These are phyloP conservation scores for Urostyla sp. DNA, from an alignment of 73 alveolate genomes.

Conservation along the genomic window DNA sequence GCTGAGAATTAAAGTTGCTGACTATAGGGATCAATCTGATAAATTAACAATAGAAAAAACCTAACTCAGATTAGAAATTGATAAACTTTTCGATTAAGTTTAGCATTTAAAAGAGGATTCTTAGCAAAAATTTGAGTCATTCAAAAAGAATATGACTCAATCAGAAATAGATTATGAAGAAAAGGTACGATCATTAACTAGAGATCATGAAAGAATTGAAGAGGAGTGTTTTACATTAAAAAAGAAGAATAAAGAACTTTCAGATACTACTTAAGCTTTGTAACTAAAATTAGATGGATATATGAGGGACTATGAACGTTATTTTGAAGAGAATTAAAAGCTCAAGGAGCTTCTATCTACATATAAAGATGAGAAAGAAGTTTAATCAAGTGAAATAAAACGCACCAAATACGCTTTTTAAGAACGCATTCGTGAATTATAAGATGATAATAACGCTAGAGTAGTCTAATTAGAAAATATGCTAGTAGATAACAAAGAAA, in stretches of 20 bases:
- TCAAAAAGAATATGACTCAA: constrained; percentile 54
- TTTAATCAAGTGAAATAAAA: constrained; percentile 45
- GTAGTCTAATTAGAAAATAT: constrained; percentile 51
- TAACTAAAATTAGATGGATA: constrained; percentile 50
- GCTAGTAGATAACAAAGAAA: constrained; percentile 61
- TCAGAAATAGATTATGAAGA: constrained; percentile 47
- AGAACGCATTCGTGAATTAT: constrained; percentile 56
- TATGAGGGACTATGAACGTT: constrained; percentile 58
- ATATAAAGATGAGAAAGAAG: constrained; percentile 67
- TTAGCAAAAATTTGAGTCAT: constrained; percentile 54
- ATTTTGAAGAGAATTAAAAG: constrained; percentile 61
- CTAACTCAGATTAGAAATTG: constrained; percentile 49
- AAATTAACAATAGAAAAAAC: constrained; percentile 48
- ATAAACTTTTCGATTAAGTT: constrained; percentile 29
- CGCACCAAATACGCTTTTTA: constrained; percentile 47
- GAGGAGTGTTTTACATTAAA: constrained; percentile 53
- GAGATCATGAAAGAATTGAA: constrained; percentile 43
- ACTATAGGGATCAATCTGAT: constrained; percentile 23
- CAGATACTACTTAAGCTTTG: constrained; percentile 16
- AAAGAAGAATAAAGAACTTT: neutral
- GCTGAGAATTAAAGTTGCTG: constrained; percentile 44
- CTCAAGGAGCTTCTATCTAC: constrained; percentile 33
- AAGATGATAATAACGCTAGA: constrained; percentile 56
- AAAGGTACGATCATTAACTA: constrained; percentile 23
- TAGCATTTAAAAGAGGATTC: constrained; percentile 38